These are phyloP conservation scores for Bigelowiella natans DNA, from an alignment of 78 protist species.

Conservation along the genomic window DNA sequence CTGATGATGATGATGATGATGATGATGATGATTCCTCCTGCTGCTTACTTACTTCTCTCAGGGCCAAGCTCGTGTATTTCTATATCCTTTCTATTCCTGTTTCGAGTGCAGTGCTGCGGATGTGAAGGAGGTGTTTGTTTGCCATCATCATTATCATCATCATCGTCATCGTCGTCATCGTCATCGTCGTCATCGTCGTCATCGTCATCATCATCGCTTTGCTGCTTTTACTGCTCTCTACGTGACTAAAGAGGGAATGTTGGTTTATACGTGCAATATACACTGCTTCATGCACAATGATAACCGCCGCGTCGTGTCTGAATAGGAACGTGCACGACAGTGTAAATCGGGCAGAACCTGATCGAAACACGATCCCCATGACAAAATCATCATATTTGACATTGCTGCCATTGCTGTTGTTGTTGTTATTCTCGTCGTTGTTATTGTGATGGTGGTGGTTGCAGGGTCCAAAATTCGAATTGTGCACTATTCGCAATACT, in stretches of 20 bases:
- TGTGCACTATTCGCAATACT: constrained; percentile 80
- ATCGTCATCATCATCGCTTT: too few relatives aligned
- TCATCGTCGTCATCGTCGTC: too few relatives aligned
- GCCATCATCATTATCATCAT: constrained; percentile 61
- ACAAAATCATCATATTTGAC: neutral
- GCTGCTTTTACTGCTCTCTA: neutral
- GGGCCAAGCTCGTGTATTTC: constrained; percentile 86
- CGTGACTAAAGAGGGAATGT: neutral
- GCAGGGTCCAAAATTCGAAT: neutral
- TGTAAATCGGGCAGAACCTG: neutral
- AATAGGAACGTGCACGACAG: neutral
- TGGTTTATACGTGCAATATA: neutral
- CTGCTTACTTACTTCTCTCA: neutral
- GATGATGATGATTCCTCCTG: neutral
- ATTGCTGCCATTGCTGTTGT: too few relatives aligned
- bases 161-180: too few relatives aligned
- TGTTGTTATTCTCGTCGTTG: too few relatives aligned
- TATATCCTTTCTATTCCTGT: constrained; percentile 73
- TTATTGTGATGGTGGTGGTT: too few relatives aligned
- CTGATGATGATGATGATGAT: neutral
- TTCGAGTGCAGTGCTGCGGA: constrained; percentile 66
- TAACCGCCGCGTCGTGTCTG: neutral
- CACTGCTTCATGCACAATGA: neutral
- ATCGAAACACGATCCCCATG: neutral
- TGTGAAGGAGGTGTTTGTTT: constrained; percentile 23